These are phyloP conservation scores for Saccharomycopsis malanga DNA, from an alignment of 805 yeast genomes.

Conservation along the genomic window DNA sequence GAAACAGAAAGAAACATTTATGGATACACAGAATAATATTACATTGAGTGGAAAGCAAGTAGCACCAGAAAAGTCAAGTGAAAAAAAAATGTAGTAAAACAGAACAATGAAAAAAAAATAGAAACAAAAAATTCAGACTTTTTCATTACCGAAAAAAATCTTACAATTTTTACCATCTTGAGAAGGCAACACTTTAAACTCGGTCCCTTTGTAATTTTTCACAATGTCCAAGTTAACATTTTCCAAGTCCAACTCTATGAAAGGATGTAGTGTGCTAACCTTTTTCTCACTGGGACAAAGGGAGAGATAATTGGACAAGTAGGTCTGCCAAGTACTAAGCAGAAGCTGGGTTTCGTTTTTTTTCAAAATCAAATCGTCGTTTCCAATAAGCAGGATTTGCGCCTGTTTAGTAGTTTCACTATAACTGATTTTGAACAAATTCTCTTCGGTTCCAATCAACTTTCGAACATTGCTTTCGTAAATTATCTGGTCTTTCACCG, in stretches of 20 bases:
- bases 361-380: conserved; percentile 80
- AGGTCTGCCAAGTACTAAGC: conserved; percentile 5
- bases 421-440: conserved; percentile 81
- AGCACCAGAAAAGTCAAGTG: neutral
- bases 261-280: neutral
- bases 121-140: neutral
- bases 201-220: no score
- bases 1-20: no score
- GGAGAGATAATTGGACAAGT: conserved; percentile 9
- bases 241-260: neutral
- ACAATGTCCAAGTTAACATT: no score
- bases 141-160: neutral
- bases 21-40: neutral
- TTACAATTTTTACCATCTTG: no score
- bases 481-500: conserved; percentile 79
- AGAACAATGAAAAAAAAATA: neutral
- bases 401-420: conserved; percentile 46
- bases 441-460: conserved; percentile 77
- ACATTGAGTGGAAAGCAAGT: no score
- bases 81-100: no score
- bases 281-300: conserved; percentile 1
- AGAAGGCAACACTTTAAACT: neutral
- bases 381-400: conserved; percentile 74
- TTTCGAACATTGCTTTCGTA: conserved; percentile 82
- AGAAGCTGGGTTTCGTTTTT: conserved; percentile 72